A percentile compares a stretch with the other conserved stretches of the same genome.
phyloP scores from a whole-genome alignment of 1,284 basidiomycete species.

The Ganoderma boninense region DNA sequence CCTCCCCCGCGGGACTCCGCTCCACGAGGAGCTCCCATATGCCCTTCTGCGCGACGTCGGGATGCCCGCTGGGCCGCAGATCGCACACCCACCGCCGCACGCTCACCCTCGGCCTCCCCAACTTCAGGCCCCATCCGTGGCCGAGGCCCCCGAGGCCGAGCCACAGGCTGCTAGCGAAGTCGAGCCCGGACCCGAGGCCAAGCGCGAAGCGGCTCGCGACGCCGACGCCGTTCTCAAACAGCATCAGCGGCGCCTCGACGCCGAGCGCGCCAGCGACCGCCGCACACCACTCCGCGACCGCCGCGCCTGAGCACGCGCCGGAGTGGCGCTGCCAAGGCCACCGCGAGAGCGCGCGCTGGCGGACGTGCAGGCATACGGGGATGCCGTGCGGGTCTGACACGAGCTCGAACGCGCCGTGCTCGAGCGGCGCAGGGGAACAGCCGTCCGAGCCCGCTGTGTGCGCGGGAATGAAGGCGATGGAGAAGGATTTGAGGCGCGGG shows the following conservation, averaged over 20 bases:
- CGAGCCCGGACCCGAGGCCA: conserved; percentile 42
- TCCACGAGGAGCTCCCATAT: conserved; percentile 58
- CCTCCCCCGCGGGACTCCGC: conserved; percentile 70
- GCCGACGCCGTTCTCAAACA: conserved; percentile 20
- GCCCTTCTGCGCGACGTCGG: conserved; percentile 43
- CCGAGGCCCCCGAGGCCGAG: not conserved
- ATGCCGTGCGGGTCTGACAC: conserved; percentile 52
- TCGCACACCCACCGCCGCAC: conserved; percentile 52
- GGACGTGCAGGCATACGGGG: conserved; percentile 51
- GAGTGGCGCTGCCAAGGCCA: conserved; percentile 27
- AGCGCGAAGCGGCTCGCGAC: conserved; percentile 42
- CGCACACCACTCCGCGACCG: conserved; percentile 29
- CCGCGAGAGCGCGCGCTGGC: conserved; percentile 53
- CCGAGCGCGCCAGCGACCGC: conserved; percentile 26
- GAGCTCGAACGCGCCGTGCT: conserved; percentile 63
- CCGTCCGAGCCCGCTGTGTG: conserved; percentile 41
- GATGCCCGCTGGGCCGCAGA: conserved; percentile 54
- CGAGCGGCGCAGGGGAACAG: conserved; percentile 37
- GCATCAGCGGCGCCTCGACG: conserved; percentile 22
- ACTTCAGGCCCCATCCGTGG: not conserved
- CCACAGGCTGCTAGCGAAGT: conserved; percentile 10
- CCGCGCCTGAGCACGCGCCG: not conserved
- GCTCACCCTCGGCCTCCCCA: conserved; percentile 21
- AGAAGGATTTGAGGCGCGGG: conserved; percentile 69
- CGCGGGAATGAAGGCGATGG: conserved; percentile 63